Conservation (phyloP, 1,284 basidiomycete genomes). For the Trichosporon asahii region DNA sequence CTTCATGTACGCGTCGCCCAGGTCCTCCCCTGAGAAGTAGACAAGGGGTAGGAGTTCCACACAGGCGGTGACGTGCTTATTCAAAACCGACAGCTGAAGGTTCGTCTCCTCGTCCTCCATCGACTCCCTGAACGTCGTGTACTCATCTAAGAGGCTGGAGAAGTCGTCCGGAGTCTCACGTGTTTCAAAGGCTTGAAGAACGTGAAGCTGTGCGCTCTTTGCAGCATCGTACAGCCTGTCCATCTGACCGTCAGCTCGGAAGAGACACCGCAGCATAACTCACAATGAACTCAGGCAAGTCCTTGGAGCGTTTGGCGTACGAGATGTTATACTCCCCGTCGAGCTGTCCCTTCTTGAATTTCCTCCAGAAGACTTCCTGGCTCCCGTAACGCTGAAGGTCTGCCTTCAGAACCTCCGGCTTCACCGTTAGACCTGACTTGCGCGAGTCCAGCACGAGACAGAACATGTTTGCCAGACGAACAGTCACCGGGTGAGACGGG, state of each 20-base stretch:
- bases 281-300: constrained; percentile 32
- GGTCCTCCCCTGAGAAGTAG: constrained; percentile 2
- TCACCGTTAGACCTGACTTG: constrained; percentile 39
- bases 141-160: neutral
- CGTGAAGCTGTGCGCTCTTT: constrained; percentile 12
- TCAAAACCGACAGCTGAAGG: neutral
- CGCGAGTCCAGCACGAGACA: constrained; percentile 40
- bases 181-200: constrained; percentile 25
- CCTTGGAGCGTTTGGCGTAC: constrained; percentile 12
- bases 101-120: neutral
- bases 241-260: constrained; percentile 28
- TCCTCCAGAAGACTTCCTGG: constrained; percentile 32
- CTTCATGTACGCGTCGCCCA: constrained; percentile 12
- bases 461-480: constrained; percentile 42
- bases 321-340: constrained; percentile 12
- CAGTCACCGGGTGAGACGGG: constrained; percentile 28
- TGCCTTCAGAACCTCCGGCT: constrained; percentile 16
- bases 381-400: constrained; percentile 27
- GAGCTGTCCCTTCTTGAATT: constrained; percentile 30
- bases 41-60: neutral
- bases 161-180: neutral
- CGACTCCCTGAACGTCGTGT: neutral
- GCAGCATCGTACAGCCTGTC: constrained; percentile 28
- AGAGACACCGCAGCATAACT: constrained; percentile 16
- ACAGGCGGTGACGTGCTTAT: neutral